A percentile compares a stretch with the other conserved stretches of the same genome.
Evolutionary conservation across 768 basidiomycete species (phyloP).

Genomic region (Sporobolomyces roseus): DNA sequence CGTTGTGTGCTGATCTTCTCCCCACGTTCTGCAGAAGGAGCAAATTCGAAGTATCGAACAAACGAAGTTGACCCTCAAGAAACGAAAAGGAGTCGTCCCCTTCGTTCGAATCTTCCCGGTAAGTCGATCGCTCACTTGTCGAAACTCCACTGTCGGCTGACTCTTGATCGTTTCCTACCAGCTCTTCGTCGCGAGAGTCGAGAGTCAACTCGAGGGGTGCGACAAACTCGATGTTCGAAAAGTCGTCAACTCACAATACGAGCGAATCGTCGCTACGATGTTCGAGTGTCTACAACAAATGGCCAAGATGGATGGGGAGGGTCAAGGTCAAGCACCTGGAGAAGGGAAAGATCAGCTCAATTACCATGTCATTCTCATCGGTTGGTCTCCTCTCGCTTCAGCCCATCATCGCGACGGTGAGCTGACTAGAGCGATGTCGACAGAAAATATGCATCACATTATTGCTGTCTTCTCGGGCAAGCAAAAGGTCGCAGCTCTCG

Average conservation of each 20-base stretch:
- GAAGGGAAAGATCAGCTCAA: conserved; percentile 97
- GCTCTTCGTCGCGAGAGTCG: conserved; percentile 72
- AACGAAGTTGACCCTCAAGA: conserved; percentile 85
- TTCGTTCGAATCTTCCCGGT: conserved; percentile 90
- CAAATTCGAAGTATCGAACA: conserved; percentile 84
- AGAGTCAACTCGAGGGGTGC: conserved; percentile 71
- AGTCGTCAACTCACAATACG: conserved; percentile 76
- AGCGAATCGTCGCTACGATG: conserved; percentile 81
- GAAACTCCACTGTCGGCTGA: too few species aligned
- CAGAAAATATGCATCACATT: conserved; percentile 97
- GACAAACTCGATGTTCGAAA: conserved; percentile 72
- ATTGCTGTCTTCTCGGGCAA: conserved; percentile 68
- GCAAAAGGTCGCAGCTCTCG: conserved; percentile 64
- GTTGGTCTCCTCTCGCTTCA: conserved; percentile 53
- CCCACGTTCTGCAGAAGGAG: conserved; percentile 60
- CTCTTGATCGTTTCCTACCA: conserved; percentile 22
- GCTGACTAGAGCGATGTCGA: too few species aligned
- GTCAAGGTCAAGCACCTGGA: conserved; percentile 51
- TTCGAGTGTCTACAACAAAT: conserved; percentile 91
- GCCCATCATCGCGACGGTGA: background rate
- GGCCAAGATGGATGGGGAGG: conserved; percentile 86
- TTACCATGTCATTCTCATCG: conserved; percentile 90
- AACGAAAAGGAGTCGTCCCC: conserved; percentile 82
- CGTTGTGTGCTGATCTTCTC: background rate
- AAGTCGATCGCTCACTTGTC: conserved; percentile 16